Conservation (phyloP, 371 early-diverging fungal genomes). For the Mucor indicus region DNA sequence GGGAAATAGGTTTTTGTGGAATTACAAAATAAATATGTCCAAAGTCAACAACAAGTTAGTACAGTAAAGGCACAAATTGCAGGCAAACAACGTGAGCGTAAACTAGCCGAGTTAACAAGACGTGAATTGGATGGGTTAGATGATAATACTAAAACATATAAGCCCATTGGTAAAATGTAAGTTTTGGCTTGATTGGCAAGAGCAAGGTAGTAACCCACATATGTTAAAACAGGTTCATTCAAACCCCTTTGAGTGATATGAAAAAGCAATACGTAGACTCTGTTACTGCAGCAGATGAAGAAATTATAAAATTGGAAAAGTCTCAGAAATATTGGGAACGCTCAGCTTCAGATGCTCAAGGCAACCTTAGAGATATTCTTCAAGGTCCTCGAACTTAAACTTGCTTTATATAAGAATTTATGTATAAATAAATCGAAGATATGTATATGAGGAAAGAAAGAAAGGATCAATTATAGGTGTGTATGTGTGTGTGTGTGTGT, state of each 20-base stretch:
- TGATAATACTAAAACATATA: constrained; percentile 60
- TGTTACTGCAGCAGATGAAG: constrained; percentile 45
- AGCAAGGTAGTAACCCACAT: neutral
- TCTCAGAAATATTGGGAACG: constrained; percentile 75
- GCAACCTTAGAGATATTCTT: constrained; percentile 66
- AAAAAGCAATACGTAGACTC: constrained; percentile 52
- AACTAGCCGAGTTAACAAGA: constrained; percentile 69
- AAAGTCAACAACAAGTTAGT: constrained; percentile 63
- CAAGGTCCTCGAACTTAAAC: constrained; percentile 39
- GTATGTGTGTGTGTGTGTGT: no score
- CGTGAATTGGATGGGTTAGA: constrained; percentile 66
- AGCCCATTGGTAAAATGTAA: constrained; percentile 80
- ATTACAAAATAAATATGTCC: constrained; percentile 58
- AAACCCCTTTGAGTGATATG: constrained; percentile 56
- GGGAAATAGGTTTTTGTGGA: constrained; percentile 55
- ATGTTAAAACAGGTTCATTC: constrained; percentile 53
- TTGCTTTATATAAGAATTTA: no score
- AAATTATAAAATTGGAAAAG: constrained; percentile 65
- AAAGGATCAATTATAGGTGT: no score
- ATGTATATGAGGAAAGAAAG: no score
- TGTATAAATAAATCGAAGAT: neutral
- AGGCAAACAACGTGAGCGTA: constrained; percentile 66
- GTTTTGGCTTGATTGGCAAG: neutral
- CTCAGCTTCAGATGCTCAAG: constrained; percentile 62
- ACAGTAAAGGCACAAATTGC: constrained; percentile 69